Conservation (phyloP, 805 yeast genomes). For the Schwanniomyces yamadae region DNA sequence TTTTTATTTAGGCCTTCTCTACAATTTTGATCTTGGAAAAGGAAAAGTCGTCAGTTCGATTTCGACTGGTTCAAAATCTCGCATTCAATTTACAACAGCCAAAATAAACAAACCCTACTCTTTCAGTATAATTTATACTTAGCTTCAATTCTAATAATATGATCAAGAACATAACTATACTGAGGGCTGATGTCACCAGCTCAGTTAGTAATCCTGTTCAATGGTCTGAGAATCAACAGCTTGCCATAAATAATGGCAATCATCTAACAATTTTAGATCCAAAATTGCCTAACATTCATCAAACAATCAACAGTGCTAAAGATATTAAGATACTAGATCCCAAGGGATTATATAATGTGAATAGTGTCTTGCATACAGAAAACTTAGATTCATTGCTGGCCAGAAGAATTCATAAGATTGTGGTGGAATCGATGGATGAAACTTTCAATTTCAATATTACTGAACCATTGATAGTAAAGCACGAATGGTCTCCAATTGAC, state of each 20-base stretch:
- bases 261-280: slow-evolving; percentile 39
- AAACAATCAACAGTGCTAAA: slow-evolving; percentile 19
- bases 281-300: slow-evolving; percentile 32
- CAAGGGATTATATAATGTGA: slow-evolving; percentile 24
- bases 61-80: too few relatives aligned
- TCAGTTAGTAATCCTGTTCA: slow-evolving; percentile 27
- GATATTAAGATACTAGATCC: slow-evolving; percentile 19
- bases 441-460: slow-evolving; percentile 29
- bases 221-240: slow-evolving; percentile 34
- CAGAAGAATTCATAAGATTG: slow-evolving; percentile 25
- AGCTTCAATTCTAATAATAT: slow-evolving; percentile 3
- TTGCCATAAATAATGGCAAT: slow-evolving; percentile 34
- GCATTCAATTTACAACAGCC: neutral
- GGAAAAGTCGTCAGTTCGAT: neutral
- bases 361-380: slow-evolving; percentile 27
- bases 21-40: slow-evolving; percentile 1
- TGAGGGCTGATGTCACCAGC: slow-evolving; percentile 13
- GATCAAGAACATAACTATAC: slow-evolving; percentile 14
- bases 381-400: slow-evolving; percentile 26
- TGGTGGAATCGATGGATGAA: slow-evolving; percentile 25
- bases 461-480: slow-evolving; percentile 34
- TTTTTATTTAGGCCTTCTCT: neutral
- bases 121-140: neutral
- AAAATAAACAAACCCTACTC: neutral
- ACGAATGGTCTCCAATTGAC: slow-evolving; percentile 32